Conservation (phyloP, 768 basidiomycete genomes). For the Coprinopsis strossmayeri region DNA sequence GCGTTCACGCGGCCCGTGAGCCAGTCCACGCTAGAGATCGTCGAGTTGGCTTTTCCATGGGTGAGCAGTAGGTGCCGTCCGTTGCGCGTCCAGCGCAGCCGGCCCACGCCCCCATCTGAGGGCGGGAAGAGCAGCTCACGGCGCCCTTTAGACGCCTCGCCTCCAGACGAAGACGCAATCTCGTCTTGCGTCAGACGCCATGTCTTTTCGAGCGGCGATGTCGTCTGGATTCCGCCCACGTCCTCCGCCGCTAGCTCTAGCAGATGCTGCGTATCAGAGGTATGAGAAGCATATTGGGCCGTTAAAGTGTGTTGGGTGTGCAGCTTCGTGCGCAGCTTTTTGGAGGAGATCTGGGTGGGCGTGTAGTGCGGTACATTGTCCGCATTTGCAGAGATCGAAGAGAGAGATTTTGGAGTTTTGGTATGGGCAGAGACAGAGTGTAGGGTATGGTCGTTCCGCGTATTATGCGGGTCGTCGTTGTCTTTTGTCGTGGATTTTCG, state of each 20-base stretch:
- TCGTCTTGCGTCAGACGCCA: constrained; percentile 86
- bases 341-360: constrained; percentile 56
- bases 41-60: constrained; percentile 5
- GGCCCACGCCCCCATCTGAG: constrained; percentile 75
- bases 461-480: background rate
- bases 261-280: constrained; percentile 71
- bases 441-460: background rate
- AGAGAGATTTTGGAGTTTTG: constrained; percentile 61
- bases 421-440: constrained; percentile 24
- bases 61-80: constrained; percentile 52
- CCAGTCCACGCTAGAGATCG: constrained; percentile 8
- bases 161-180: constrained; percentile 56
- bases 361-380: constrained; percentile 33
- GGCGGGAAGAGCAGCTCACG: constrained; percentile 77
- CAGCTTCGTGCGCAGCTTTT: constrained; percentile 69
- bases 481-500: background rate
- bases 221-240: constrained; percentile 66
- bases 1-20: constrained; percentile 48
- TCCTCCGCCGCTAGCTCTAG: constrained; percentile 43
- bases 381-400: constrained; percentile 21
- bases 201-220: constrained; percentile 79
- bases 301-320: constrained; percentile 53
- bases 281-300: constrained; percentile 53
- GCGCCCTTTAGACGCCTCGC: constrained; percentile 70
- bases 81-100: constrained; percentile 82